Evolutionary conservation across 768 basidiomycete species (phyloP).

Genomic region (Collybiopsis confluens): DNA sequence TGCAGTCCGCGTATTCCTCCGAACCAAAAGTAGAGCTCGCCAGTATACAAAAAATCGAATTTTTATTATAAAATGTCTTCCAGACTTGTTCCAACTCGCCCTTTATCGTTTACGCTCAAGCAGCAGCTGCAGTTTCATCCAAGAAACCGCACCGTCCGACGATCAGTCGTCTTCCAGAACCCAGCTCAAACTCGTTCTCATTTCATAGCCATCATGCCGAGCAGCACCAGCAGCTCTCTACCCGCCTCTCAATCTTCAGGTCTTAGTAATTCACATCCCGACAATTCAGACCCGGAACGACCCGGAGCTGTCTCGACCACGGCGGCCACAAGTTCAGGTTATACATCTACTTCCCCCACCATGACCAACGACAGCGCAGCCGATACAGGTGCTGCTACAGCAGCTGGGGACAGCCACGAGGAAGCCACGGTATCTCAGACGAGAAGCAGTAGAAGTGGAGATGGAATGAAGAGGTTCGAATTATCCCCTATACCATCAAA

Average conservation of each 20-base stretch:
- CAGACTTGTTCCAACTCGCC: no score
- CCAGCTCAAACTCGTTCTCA: background rate
- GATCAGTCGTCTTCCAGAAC: background rate
- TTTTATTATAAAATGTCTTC: no score
- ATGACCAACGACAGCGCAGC: background rate
- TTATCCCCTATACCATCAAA: conserved; percentile 49
- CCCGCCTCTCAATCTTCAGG: background rate
- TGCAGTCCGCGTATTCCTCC: background rate
- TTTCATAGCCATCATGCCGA: conserved; percentile 6
- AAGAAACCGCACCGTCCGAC: no score
- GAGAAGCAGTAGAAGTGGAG: conserved; percentile 4
- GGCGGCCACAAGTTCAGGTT: background rate
- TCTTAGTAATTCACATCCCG: background rate
- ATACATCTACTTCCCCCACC: background rate
- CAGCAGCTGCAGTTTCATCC: no score
- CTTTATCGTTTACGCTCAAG: no score
- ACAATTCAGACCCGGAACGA: background rate
- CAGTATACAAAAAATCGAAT: background rate
- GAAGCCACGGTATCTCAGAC: background rate
- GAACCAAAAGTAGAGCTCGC: background rate
- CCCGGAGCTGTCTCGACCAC: background rate
- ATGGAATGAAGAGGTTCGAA: conserved; percentile 29
- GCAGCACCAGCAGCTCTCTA: background rate
- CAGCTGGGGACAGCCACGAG: background rate
- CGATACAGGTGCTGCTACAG: background rate